Base-by-base conservation (phyloP, 163 green algal genomes). In the Chlamydomonas reinhardtii region DNA sequence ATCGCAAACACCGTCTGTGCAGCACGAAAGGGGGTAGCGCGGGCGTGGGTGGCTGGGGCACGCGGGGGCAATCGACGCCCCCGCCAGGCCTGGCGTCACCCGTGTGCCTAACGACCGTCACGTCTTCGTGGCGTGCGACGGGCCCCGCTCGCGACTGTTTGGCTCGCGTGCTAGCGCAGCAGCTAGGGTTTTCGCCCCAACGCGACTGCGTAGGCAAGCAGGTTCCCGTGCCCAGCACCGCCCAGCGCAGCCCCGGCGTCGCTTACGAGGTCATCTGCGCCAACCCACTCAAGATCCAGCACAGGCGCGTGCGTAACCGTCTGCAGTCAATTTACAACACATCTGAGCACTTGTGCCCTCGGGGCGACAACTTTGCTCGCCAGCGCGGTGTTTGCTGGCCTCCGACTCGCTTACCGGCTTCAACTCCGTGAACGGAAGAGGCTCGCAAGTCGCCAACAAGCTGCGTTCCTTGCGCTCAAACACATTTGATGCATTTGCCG, bases 241-340 rank as follows among this genome's bases (percentile, higher is more conserved):
- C 39, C 39, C 39, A 48, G 39, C 39, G 39, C 39, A 48, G 39
- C 39, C 39, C 39, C 39, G 39, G 8, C 39, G 39, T 48, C 39
- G 39, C 71, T 69, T 78, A 94, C 91, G 89, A 90, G 84, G 76
- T 94, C 91, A 66, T 93, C 87, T 5, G 79, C 82, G n/a, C 91
- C 91, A 56, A 92, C 86, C 91, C 91, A 94, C 65, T 93, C 80
- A 29, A 94, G 82, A 48, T 91, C 90, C 20, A 84, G 32, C 5
- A 90, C 90, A 19, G 85, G 91, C 9, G 84, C 48, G 32, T 37
- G 48, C 8, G 79, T 85, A 9, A 64, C 48, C 2, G 79, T 85
- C 79, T 85, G 68, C 79, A 14, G 4, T 12, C 19, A 48, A 19
- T 9, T 6, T 5, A 0, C 16, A 17, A 34, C 32, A 66, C 78